Base-by-base conservation (phyloP, 2,329 filamentous ascomycete species). In the Xylaria arbuscula region DNA sequence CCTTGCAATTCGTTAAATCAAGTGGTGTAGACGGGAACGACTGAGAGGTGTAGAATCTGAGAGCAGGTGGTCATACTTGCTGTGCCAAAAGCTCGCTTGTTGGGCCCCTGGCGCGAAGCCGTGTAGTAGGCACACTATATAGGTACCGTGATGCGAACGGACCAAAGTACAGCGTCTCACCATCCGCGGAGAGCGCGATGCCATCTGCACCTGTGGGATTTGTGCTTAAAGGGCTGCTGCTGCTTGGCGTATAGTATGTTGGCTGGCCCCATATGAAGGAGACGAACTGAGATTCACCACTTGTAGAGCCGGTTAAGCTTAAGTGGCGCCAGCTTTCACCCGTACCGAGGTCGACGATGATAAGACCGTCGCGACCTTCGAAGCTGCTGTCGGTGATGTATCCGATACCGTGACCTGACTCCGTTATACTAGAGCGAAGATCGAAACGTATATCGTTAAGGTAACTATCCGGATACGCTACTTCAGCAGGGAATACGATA, bases 371-470 rank as follows among this genome's bases (percentile, higher is more conserved):
- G 42, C 82, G 81, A 45, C 85, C 84, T 74, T 85, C 83, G 53
- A 74, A 73, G 54, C 79, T 82, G 40, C 81, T 83, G 71, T 87
- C 85, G 28, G 84, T 86, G 72, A 87, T 86, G 74, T 87, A 87
- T 0, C 84, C 84, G 15, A 86, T 72, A 19, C 85, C 85, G 34
- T 81, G 70, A 2, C 84, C 83, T 2, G 79, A 78, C 15, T 76
- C 68, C 0, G 82, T 82, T 7, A 84, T 40, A 19, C 75, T 73
- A 2, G 81, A 60, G 15, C 81, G 80, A n/a, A 86, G 78, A 70
- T 88, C 85, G 75, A 88, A 84, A 58, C 85, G 83, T 9, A 87
- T 78, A 68, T 87, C 85, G 72, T 87, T 87, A 42, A 86, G 80
- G 69, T 87, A 87, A 17, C 80, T 83, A 70, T 84, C 83, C 13